These are phyloP conservation scores for Brettanomyces nanus DNA, from an alignment of 805 yeast genomes.

Conservation along the genomic window DNA sequence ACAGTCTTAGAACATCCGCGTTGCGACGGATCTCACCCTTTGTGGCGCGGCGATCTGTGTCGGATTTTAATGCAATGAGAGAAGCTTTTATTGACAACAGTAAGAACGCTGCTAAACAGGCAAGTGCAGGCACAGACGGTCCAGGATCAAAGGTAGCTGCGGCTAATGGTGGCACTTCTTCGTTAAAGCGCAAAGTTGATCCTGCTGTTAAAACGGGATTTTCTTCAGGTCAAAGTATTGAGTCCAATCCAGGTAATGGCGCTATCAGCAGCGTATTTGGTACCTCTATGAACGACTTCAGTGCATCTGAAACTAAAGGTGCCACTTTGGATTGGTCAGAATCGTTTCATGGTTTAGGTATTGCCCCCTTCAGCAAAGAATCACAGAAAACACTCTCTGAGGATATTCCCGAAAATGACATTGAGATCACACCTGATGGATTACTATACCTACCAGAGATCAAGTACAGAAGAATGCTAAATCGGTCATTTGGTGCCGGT, in stretches of 20 bases:
- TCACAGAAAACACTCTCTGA: constrained; percentile 54
- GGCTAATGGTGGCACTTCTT: not conserved
- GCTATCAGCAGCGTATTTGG: constrained; percentile 12
- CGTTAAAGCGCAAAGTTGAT: constrained; percentile 7
- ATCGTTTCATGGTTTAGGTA: constrained; percentile 81
- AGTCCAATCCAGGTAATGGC: constrained; percentile 7
- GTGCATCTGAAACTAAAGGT: constrained; percentile 10
- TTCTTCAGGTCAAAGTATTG: constrained; percentile 4
- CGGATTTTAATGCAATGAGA: constrained; percentile 12
- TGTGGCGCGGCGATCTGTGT: not conserved
- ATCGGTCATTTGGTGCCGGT: constrained; percentile 94
- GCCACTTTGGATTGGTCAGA: constrained; percentile 65
- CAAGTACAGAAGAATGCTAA: constrained; percentile 83
- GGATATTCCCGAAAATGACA: constrained; percentile 59
- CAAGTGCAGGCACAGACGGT: constrained; percentile 1
- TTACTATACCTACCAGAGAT: constrained; percentile 88
- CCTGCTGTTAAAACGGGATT: constrained; percentile 19
- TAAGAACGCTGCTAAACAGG: not conserved
- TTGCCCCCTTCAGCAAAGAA: constrained; percentile 60
- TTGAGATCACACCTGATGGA: constrained; percentile 96
- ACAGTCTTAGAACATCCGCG: too few relatives aligned
- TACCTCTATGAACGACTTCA: constrained; percentile 19
- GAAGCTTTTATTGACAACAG: constrained; percentile 20
- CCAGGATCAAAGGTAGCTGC: constrained; percentile 1
- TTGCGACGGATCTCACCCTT: too few relatives aligned